A percentile compares a stretch with the other conserved stretches of the same genome.
Conservation (phyloP, 805 yeast genomes). For the Gaillardinia entomophila region DNA sequence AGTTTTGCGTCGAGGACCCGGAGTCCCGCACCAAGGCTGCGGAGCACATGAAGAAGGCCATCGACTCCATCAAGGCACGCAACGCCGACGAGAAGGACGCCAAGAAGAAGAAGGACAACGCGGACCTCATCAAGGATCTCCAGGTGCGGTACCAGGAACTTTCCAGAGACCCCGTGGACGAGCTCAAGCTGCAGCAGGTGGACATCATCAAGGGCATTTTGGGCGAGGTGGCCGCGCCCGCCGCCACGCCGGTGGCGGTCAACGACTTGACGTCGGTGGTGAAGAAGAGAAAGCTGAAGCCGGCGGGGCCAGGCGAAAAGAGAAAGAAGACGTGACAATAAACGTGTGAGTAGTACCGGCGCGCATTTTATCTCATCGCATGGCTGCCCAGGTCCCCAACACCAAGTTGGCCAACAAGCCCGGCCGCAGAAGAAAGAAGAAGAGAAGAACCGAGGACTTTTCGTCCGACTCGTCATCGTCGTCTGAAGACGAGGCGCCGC, state of each 20-base stretch:
- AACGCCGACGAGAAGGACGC: constrained; percentile 37
- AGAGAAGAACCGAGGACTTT: constrained; percentile 78
- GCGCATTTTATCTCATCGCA: too few relatives aligned
- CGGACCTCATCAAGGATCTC: constrained; percentile 50
- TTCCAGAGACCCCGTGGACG: constrained; percentile 44
- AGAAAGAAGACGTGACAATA: constrained; percentile 1
- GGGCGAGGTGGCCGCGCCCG: constrained; percentile 33
- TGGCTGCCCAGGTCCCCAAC: not conserved
- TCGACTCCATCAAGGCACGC: constrained; percentile 33
- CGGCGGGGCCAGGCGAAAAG: constrained; percentile 4
- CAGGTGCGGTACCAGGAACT: constrained; percentile 52
- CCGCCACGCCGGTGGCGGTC: constrained; percentile 23
- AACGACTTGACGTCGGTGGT: constrained; percentile 63
- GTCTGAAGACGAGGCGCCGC: constrained; percentile 7
- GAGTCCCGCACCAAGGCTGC: constrained; percentile 45
- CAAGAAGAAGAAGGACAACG: constrained; percentile 36
- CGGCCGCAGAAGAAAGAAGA: constrained; percentile 57
- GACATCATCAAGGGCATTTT: constrained; percentile 52
- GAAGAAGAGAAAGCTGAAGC: constrained; percentile 37
- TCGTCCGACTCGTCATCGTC: constrained; percentile 48
- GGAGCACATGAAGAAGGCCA: constrained; percentile 50
- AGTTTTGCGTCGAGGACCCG: constrained; percentile 55
- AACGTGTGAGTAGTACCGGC: not conserved
- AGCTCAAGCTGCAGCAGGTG: constrained; percentile 44
- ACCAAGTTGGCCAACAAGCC: constrained; percentile 8